Percentiles rank a stretch among this genome's conserved stretches.
Conservation (phyloP, 352 stramenopile species). For the Halophytophthora polymorphica region DNA sequence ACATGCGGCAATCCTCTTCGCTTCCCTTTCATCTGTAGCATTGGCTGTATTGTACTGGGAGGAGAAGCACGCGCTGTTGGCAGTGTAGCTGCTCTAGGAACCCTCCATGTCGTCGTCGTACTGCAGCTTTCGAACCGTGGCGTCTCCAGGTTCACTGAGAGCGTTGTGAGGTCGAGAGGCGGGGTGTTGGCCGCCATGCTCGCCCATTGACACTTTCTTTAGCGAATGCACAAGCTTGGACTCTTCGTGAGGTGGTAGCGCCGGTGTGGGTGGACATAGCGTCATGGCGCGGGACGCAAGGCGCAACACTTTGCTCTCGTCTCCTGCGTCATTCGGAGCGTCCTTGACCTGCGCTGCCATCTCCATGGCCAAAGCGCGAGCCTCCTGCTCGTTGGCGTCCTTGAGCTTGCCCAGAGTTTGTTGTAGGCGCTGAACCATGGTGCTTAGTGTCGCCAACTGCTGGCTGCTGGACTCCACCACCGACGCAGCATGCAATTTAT, state of each 20-base stretch:
- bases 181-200: slow-evolving; percentile 26
- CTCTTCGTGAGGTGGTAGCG: slow-evolving; percentile 35
- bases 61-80: no score
- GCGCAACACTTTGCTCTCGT: background rate
- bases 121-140: slow-evolving; percentile 24
- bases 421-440: slow-evolving; percentile 35
- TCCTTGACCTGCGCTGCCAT: slow-evolving; percentile 17
- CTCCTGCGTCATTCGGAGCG: background rate
- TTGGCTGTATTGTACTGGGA: no score
- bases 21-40: no score
- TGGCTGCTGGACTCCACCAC: slow-evolving; percentile 18
- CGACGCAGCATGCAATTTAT: slow-evolving; percentile 7
- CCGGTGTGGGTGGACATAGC: slow-evolving; percentile 44
- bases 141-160: slow-evolving; percentile 5
- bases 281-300: slow-evolving; percentile 3
- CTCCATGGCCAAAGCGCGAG: slow-evolving; percentile 32
- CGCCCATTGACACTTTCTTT: slow-evolving; percentile 48
- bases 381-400: slow-evolving; percentile 32
- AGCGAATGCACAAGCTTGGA: slow-evolving; percentile 43
- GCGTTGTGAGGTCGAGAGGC: no score
- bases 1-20: no score
- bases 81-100: background rate
- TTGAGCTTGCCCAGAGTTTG: slow-evolving; percentile 26
- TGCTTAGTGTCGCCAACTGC: slow-evolving; percentile 27
- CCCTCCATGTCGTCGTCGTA: slow-evolving; percentile 1